Base-by-base conservation (phyloP, 495 filamentous ascomycete genomes). In the Penicillium nucicola region DNA sequence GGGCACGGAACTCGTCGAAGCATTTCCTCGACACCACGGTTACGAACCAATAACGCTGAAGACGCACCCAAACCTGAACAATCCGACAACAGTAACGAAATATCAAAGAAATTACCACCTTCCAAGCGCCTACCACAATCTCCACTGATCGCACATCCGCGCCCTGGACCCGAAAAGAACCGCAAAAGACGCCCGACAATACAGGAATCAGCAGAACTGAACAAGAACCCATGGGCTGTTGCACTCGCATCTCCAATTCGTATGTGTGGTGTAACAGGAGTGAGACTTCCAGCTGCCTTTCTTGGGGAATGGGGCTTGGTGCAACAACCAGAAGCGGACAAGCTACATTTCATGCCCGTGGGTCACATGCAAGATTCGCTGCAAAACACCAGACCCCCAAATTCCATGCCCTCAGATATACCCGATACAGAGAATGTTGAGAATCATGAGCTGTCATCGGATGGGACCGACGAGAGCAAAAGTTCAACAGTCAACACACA, bases 191-290 rank as follows among this genome's bases (percentile, higher is more conserved):
- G 35, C 11, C 15, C 60, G 45, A 67, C 54, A 77, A 76, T 81
- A 14, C 71, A 73, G 15, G 83, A 71, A 43, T 40, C 49, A 13
- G 55, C 57, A 6, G 51, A 60, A 3, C 57, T 77, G 5, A 12
- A 28, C 13, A 53, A 62, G 5, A 76, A 77, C 31, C 71, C 74
- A n/a, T 77, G 72, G 72, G 74, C 74, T 4, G 48, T 64, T 15
- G 69, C 85, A 10, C 78, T 96, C 6, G 87, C 85, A 13, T 82
- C 80, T 0, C 83, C 84, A 0, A 33, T 81, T 13, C 82, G 91
- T 25, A 60, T 65, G 52, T 95, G 89, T 63, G 30, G 65, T 2
- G 33, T 82, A n/a, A 86, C 88, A 7, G 61, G 59, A 0, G 57
- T 62, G 1, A 58, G 76, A 2, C 57, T 92, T 1, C 91, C 91